Evolutionary conservation across 1,284 basidiomycete species (phyloP).

Genomic region (Wolfiporia cocos): DNA sequence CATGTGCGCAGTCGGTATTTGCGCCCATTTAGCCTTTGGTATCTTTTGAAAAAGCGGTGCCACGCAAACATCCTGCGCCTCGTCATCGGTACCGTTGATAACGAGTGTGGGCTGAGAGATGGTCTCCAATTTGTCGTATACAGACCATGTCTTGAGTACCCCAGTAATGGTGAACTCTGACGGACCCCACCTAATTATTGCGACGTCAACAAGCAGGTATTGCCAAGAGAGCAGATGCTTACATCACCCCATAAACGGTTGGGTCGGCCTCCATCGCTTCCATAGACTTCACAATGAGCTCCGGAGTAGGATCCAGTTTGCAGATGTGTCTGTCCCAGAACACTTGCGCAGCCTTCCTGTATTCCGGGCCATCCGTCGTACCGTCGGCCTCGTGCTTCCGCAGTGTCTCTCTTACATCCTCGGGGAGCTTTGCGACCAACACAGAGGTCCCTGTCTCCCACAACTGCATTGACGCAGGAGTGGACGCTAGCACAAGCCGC

Average conservation of each 20-base stretch:
- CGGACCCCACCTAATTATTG: slow-evolving; percentile 21
- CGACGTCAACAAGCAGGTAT: slow-evolving; percentile 17
- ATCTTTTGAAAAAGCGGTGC: slow-evolving; percentile 21
- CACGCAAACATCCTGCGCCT: slow-evolving; percentile 20
- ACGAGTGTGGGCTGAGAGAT: slow-evolving; percentile 25
- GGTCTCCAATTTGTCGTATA: slow-evolving; percentile 19
- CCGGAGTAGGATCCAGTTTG: slow-evolving; percentile 17
- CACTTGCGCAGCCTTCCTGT: slow-evolving; percentile 18
- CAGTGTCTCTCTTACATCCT: slow-evolving; percentile 17
- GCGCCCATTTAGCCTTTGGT: slow-evolving; percentile 22
- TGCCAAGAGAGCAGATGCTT: slow-evolving; percentile 1
- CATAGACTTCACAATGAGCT: slow-evolving; percentile 11
- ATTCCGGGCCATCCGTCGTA: slow-evolving; percentile 7
- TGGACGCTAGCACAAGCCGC: slow-evolving; percentile 22
- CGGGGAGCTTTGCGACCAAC: slow-evolving; percentile 16
- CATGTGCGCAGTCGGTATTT: slow-evolving; percentile 23
- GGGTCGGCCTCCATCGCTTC: slow-evolving; percentile 13
- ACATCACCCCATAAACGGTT: slow-evolving; percentile 15
- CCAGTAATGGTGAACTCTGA: slow-evolving; percentile 1
- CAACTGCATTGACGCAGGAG: slow-evolving; percentile 21
- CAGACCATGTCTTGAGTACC: slow-evolving; percentile 22
- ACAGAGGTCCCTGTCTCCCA: slow-evolving; percentile 21
- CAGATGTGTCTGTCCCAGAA: slow-evolving; percentile 22
- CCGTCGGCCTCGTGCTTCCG: slow-evolving; percentile 7
- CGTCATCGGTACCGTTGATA: slow-evolving; percentile 24